Evolutionary conservation across 768 basidiomycete genomes (phyloP), one percentile per base, ranked within the genome.

Genomic region (Lentinula boryana): DNA sequence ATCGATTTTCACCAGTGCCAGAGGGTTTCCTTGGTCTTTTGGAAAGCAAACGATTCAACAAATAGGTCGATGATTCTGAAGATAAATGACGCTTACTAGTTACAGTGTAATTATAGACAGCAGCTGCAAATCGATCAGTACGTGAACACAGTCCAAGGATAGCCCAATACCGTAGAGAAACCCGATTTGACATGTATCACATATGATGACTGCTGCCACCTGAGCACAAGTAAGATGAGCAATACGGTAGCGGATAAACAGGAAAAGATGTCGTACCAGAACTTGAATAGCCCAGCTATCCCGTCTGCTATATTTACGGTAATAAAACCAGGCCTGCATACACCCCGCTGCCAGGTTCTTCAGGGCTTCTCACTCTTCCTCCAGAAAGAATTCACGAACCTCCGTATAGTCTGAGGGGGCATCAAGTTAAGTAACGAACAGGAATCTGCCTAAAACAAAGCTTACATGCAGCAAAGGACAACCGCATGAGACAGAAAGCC

Each of bases 291-390:
- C 23, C 52, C 43, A 53, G 2, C 18, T 9, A 50, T 63, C 62
- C 27, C 62, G 21, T 53, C 16, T 16, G 33, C 55, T 18, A 33
- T 55, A 63, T 36, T 41, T 46, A 5, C 62, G 62, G 31, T 54
- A 63, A 33, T 63, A 63, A 44, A 60, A 60, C 62, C 62, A 63
- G 13, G 41, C 58, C 35, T 63, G 62, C 46, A 63, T 54, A 23
- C 52, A 50, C 4, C 59, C 62, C 23, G 59, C 69, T 69, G 36
- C 5, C 49, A 38, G 8, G 2, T 6, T 9, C 46, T 48, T 48
- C 18, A 48, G 12, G 12, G 3, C 4, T 12, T 1, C 9, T 23
- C n/a, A 2, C 46, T 48, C 18, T 27, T 23, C 18, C 2, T 8
- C 9, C 1, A 4, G 21, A 53, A 12, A 21, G 7, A 53, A 13